Evolutionary conservation across 2,329 filamentous ascomycete genomes (phyloP), one percentile per base, ranked within the genome.

Genomic region (Phaeosphaeriaceae sp.): DNA sequence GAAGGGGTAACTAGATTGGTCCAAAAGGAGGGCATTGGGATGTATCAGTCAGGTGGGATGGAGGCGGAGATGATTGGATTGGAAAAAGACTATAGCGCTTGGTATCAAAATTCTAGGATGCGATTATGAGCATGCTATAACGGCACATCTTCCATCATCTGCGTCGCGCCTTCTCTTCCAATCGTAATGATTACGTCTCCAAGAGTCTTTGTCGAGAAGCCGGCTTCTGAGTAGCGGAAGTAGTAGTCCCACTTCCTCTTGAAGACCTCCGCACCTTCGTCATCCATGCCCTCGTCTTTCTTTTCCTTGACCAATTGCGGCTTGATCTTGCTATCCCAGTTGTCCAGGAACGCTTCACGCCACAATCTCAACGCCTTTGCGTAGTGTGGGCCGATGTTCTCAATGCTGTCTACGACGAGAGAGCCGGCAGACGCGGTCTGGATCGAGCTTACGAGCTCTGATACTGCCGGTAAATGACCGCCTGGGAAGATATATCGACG

Each of bases 401-500:
- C 85, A 42, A 92, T 80, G 13, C 78, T 82, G 65, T 92, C 88
- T 1, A 91, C 83, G 13, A 92, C 84, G 7, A 92, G 80, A 0
- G 84, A 85, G 0, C 87, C 86, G 10, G 81, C 76, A 0, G 88
- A 89, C 33, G 87, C 87, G 24, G 81, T 80, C 42, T 82, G 84
- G 62, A 92, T 88, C 33, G 88, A 72, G 84, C 86, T 68, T 77
- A 89, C n/a, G 78, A 88, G 58, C 80, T 97, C 69, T 82, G 87
- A 65, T 78, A 89, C 56, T 85, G 92, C 44, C 79, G 91, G 69
- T 71, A 92, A 79, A 69, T 92, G 89, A 0, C 90, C 90, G n/a
- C 90, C 89, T 0, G 90, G 90, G 76, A 93, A 92, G 54, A 92
- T 92, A 76, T 92, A 91, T 61, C 88, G 87, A 56, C 89, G 85